Evolutionary conservation across 306 rosid species (phyloP), one percentile per base, ranked within the genome.

Genomic region (Cicer judaicum): DNA sequence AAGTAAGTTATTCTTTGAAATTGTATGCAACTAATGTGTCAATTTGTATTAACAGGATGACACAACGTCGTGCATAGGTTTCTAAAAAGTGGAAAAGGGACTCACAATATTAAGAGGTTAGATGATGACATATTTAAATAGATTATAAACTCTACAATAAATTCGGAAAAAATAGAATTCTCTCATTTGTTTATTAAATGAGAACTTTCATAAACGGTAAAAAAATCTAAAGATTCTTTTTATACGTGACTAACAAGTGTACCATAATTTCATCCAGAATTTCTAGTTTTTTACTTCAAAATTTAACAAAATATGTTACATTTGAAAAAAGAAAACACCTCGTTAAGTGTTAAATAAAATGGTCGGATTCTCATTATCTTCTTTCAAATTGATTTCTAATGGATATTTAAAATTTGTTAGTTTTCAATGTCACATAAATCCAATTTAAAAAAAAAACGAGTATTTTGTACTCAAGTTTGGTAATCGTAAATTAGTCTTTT

Each of bases 81-180:
- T 93, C 83, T 89, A 84, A 89, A 93, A 84, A 78, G 81, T 72
- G 55, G 94, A 84, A 79, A 92, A 88, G 75, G 98, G 96, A 64
- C 76, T 83, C 24, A 81, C 94, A n/a, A 91, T 93, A 68, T 87
- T 93, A 88, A 97, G 98, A 91, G 98, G 98, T 93, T 47, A 62
- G 67, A 34, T 76, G 86, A 39, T 69, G 64, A 73, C 39, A 59
- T 38, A 77, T 67, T 72, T 66, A 21, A 46, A 67, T 50, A 4
- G 13, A 72, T 52, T 21, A 21, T 42, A 63, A 43, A 61, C 19
- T 72, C 36, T 29, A 18, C 77, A 41, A 64, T 43, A 42, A 71
- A 44, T 63, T 63, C 16, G 19, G 14, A 21, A 21, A 21, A 21
- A 52, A 57, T 41, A 40, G 38, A 42, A 19, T 43, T 74, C 62